Percentiles rank a stretch among this genome's conserved stretches.
Conservation (phyloP, 2,329 filamentous ascomycete genomes). For the Neurospora sp. region DNA sequence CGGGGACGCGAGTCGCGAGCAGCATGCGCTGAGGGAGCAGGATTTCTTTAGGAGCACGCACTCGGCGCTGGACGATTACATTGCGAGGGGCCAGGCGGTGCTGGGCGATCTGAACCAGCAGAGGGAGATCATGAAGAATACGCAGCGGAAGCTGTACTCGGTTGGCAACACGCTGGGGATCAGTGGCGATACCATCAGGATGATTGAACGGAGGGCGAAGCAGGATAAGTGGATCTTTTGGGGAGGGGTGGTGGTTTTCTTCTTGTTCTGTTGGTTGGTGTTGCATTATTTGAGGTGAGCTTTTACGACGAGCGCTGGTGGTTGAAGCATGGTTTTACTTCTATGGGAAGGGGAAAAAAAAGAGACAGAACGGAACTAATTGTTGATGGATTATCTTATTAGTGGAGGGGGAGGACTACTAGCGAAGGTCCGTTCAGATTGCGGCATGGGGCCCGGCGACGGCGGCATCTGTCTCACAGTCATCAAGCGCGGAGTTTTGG, state of each 20-base stretch:
- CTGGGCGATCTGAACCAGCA: slow-evolving; percentile 82
- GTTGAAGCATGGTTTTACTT: not conserved
- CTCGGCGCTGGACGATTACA: slow-evolving; percentile 82
- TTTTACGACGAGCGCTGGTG: not conserved
- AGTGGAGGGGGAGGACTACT: not conserved
- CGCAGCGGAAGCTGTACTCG: slow-evolving; percentile 81
- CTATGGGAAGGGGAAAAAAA: not conserved
- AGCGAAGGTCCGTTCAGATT: not conserved
- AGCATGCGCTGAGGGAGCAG: slow-evolving; percentile 80
- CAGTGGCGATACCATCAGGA: slow-evolving; percentile 91
- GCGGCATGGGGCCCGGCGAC: not conserved
- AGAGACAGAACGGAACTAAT: not conserved
- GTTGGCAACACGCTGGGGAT: slow-evolving; percentile 91
- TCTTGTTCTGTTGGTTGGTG: slow-evolving; percentile 85
- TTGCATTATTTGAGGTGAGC: slow-evolving; percentile 68
- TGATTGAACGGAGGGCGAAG: slow-evolving; percentile 83
- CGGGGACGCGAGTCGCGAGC: slow-evolving; percentile 61
- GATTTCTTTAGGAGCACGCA: slow-evolving; percentile 78
- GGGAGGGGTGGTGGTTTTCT: slow-evolving; percentile 76
- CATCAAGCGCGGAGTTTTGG: slow-evolving; percentile 15
- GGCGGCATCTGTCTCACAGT: slow-evolving; percentile 1
- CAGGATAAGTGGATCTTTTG: slow-evolving; percentile 99
- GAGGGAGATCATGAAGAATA: slow-evolving; percentile 89
- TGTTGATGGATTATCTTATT: not conserved
- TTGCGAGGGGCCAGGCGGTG: slow-evolving; percentile 83